phyloP scores from a whole-genome alignment of 2,329 filamentous ascomycete genomes.

The Cladosporium sphaerospermum region DNA sequence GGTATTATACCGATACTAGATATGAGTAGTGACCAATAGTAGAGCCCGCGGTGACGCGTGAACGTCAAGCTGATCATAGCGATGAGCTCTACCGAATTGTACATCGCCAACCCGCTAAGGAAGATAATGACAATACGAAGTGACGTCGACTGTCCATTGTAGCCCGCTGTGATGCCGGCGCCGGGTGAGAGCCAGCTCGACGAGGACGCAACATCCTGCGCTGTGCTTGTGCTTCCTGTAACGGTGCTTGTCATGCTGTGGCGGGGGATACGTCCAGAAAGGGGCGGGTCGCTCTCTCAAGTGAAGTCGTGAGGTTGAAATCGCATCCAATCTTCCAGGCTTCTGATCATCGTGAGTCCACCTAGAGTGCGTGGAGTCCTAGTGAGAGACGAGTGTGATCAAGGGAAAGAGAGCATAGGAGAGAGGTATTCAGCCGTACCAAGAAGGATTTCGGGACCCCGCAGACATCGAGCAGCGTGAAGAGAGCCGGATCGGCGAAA shows the following conservation, averaged over 20 bases:
- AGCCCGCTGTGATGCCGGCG: constrained; percentile 24
- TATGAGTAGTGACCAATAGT: constrained; percentile 45
- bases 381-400: no score
- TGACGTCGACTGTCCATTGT: constrained; percentile 23
- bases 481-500: no score
- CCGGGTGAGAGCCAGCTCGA: constrained; percentile 24
- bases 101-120: constrained; percentile 28
- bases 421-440: no score
- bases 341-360: constrained; percentile 2
- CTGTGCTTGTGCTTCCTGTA: constrained; percentile 1
- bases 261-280: neutral
- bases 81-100: constrained; percentile 41
- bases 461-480: no score
- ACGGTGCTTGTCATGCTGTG: constrained; percentile 3
- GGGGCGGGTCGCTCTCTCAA: neutral
- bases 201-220: constrained; percentile 6
- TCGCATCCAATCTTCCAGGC: neutral
- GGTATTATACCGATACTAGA: constrained; percentile 41
- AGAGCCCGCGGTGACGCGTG: constrained; percentile 41
- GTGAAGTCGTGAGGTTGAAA: neutral
- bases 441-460: no score
- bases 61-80: constrained; percentile 44
- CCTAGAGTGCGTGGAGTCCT: no score
- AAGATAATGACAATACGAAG: constrained; percentile 27
- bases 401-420: no score